phyloP scores from a whole-genome alignment of 176 grass and related monocot genomes.

The Cymbopogon citratus region DNA sequence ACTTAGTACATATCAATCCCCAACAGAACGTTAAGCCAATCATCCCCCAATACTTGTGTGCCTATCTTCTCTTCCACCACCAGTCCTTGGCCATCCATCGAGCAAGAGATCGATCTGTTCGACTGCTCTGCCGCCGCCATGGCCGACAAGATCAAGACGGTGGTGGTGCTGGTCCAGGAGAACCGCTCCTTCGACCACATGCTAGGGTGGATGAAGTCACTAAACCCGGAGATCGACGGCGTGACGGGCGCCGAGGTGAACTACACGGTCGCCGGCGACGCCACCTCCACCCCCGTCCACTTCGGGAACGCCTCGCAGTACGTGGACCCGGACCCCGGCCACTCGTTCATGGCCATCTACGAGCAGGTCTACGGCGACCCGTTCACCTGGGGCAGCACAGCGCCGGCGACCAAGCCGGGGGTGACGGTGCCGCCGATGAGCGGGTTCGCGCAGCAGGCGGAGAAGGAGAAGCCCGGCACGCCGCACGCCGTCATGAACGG shows the following conservation, averaged over 20 bases:
- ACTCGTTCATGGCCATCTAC: slow-evolving; percentile 74
- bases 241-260: slow-evolving; percentile 47
- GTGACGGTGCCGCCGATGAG: slow-evolving; percentile 49
- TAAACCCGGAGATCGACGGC: slow-evolving; percentile 64
- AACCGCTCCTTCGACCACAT: slow-evolving; percentile 94
- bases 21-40: background rate
- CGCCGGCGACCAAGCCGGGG: slow-evolving; percentile 43
- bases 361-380: slow-evolving; percentile 63
- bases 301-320: slow-evolving; percentile 53
- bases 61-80: background rate
- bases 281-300: slow-evolving; percentile 12
- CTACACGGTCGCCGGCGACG: slow-evolving; percentile 30
- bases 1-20: background rate
- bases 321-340: slow-evolving; percentile 73
- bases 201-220: slow-evolving; percentile 72
- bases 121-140: background rate
- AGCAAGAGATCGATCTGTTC: background rate
- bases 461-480: slow-evolving; percentile 39
- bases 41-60: background rate
- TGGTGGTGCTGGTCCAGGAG: slow-evolving; percentile 75
- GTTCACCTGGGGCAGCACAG: slow-evolving; percentile 16
- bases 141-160: slow-evolving; percentile 64
- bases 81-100: background rate
- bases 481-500: slow-evolving; percentile 54
- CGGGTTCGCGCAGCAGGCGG: slow-evolving; percentile 66